phyloP scores from a whole-genome alignment of 805 yeast species.

The Lipomyces orientalis region DNA sequence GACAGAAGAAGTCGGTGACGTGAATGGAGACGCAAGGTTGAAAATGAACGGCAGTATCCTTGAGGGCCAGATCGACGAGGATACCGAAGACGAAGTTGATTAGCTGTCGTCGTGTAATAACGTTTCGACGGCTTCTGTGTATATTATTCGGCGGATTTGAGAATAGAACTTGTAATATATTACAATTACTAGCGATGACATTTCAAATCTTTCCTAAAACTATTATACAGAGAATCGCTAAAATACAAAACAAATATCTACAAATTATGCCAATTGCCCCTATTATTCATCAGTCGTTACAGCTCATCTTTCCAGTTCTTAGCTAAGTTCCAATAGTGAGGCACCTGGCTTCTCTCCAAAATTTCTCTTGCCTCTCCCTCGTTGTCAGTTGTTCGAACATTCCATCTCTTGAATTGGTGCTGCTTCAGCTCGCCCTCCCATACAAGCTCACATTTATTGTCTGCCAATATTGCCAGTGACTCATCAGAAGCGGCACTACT shows the following conservation, averaged over 20 bases:
- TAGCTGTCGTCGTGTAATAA: background rate
- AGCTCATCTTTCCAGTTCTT: conserved; percentile 27
- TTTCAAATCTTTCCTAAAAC: background rate
- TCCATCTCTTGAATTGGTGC: conserved; percentile 36
- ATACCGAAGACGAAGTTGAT: conserved; percentile 14
- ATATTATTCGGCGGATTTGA: conserved; percentile 9
- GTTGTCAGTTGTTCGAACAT: conserved; percentile 22
- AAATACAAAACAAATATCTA: background rate
- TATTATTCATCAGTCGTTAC: background rate
- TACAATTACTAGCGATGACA: background rate
- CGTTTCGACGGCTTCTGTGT: background rate
- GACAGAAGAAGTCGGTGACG: conserved; percentile 4
- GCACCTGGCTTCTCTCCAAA: conserved; percentile 25
- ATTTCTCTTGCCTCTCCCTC: conserved; percentile 34
- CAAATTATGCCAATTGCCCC: background rate
- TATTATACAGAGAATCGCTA: background rate
- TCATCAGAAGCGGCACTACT: conserved; percentile 1
- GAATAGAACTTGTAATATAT: background rate
- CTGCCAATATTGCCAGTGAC: background rate
- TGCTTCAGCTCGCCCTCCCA: conserved; percentile 42
- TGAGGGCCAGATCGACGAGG: conserved; percentile 8
- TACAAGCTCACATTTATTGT: conserved; percentile 36
- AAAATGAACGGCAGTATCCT: conserved; percentile 6
- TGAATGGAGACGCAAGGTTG: background rate
- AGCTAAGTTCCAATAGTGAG: conserved; percentile 38